These are phyloP conservation scores for Flaveria ramosissima DNA, from an alignment of 129 eudicot genomes.

Conservation along the genomic window DNA sequence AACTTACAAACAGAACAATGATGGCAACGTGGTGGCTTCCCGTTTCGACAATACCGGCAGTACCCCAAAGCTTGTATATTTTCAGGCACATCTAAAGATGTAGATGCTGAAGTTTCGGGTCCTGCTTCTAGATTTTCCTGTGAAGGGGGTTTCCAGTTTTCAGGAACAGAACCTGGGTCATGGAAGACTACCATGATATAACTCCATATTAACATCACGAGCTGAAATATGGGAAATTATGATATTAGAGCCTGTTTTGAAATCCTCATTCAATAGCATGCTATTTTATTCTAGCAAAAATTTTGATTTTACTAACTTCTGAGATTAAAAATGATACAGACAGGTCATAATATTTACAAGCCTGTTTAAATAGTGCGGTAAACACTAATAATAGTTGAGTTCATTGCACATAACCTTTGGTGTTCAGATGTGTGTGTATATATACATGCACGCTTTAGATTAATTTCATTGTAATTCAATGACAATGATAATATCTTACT, in stretches of 20 bases:
- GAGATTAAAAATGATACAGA: constrained; percentile 2
- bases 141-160: constrained; percentile 63
- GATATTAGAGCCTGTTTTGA: constrained; percentile 16
- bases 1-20: constrained; percentile 90
- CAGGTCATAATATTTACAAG: background rate
- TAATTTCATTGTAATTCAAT: background rate
- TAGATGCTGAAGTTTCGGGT: constrained; percentile 37
- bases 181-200: constrained; percentile 70
- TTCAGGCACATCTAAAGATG: constrained; percentile 46
- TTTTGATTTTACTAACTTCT: background rate
- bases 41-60: constrained; percentile 67
- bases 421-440: no score
- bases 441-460: background rate
- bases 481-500: background rate
- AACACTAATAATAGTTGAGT: background rate
- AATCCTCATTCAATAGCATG: constrained; percentile 13
- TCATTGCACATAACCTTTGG: no score
- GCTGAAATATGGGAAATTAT: constrained; percentile 47
- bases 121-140: constrained; percentile 56
- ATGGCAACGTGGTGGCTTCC: constrained; percentile 95
- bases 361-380: background rate
- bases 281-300: background rate
- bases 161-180: constrained; percentile 91
- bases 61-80: constrained; percentile 45
- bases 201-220: constrained; percentile 76